A percentile compares a stretch with the other conserved stretches of the same genome.
phyloP scores from a whole-genome alignment of 176 grass and related monocot species.

The Oryza australiensis region DNA sequence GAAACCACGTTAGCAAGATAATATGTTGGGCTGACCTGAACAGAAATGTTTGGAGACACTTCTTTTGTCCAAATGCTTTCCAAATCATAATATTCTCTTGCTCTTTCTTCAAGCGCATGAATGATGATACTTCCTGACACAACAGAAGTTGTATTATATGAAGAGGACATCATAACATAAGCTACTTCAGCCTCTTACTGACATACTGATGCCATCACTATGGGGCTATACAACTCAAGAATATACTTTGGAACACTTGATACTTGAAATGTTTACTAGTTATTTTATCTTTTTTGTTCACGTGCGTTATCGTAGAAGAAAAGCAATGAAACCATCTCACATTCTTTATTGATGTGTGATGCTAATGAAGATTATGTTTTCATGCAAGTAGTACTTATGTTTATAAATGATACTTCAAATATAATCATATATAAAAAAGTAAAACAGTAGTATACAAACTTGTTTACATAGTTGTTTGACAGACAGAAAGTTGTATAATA shows the following conservation, averaged over 20 bases:
- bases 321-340: not conserved
- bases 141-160: not conserved
- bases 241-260: not conserved
- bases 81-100: slow-evolving; percentile 93
- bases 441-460: not conserved
- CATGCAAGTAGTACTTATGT: not conserved
- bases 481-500: not conserved
- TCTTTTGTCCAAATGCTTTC: slow-evolving; percentile 88
- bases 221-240: slow-evolving; percentile 10
- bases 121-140: slow-evolving; percentile 78
- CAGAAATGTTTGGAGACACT: slow-evolving; percentile 51
- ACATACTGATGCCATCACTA: not conserved
- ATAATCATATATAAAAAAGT: not conserved
- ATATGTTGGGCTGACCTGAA: slow-evolving; percentile 47
- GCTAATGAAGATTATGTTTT: not conserved
- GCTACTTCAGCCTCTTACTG: not conserved
- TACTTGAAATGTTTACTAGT: not conserved
- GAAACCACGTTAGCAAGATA: slow-evolving; percentile 23
- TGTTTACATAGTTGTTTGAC: not conserved
- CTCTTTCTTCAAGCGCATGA: slow-evolving; percentile 95
- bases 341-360: not conserved
- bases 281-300: not conserved
- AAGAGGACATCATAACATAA: not conserved
- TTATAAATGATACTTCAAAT: not conserved
- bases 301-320: not conserved